phyloP scores from a whole-genome alignment of 1,284 basidiomycete genomes.

The Ganoderma lingzhi region DNA sequence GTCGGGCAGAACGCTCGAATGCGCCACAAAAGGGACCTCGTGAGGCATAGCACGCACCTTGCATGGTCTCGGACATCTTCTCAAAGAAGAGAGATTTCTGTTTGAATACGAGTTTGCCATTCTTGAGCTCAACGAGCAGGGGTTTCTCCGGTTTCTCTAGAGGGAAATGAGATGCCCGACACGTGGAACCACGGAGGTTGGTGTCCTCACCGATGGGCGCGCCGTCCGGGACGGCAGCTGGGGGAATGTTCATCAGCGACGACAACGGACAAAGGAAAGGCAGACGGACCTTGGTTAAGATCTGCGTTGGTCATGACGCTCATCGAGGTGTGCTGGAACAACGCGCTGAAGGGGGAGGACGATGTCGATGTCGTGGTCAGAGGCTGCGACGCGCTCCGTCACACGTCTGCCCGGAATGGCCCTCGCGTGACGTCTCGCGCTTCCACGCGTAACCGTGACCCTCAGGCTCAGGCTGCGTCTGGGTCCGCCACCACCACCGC shows the following conservation, averaged over 20 bases:
- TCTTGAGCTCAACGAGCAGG: conserved; percentile 68
- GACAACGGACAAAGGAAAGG: neutral
- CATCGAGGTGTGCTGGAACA: conserved; percentile 24
- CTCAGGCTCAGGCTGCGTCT: conserved; percentile 12
- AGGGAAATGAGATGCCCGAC: conserved; percentile 18
- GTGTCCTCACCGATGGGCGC: conserved; percentile 24
- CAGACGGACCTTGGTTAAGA: conserved; percentile 32
- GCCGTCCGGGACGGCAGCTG: conserved; percentile 10
- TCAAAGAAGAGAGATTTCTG: conserved; percentile 82
- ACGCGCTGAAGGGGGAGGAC: conserved; percentile 15
- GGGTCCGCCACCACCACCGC: conserved; percentile 13
- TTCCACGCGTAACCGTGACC: conserved; percentile 23
- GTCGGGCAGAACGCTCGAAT: conserved; percentile 14
- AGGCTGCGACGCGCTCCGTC: conserved; percentile 33
- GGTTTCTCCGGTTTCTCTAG: conserved; percentile 48
- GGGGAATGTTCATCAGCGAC: neutral
- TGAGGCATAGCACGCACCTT: conserved; percentile 58
- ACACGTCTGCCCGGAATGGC: conserved; percentile 28
- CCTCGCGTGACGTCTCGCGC: conserved; percentile 34
- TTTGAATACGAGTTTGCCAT: conserved; percentile 79
- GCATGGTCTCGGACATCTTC: conserved; percentile 82
- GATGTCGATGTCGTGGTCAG: conserved; percentile 19
- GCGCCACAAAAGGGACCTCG: neutral
- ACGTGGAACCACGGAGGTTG: conserved; percentile 11
- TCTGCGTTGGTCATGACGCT: conserved; percentile 37